Evolutionary conservation across 768 basidiomycete species (phyloP).

Genomic region (Mrakia frigida): DNA sequence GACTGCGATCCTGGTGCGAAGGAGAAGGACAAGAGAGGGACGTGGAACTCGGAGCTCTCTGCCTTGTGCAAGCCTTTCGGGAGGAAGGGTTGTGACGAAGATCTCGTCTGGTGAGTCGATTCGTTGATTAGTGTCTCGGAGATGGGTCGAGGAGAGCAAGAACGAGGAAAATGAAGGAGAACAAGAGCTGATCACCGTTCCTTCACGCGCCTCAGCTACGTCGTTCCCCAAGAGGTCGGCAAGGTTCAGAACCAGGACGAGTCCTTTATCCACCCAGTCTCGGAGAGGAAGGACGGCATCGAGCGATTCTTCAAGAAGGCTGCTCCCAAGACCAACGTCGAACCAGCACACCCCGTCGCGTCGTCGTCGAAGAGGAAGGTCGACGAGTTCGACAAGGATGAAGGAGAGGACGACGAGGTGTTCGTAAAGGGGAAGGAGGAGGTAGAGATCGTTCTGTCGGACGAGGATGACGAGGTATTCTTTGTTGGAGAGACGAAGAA

Average conservation of each 20-base stretch:
- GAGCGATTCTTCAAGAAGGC: constrained; percentile 44
- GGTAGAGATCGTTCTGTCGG: constrained; percentile 36
- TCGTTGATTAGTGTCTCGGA: background rate
- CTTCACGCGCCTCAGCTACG: constrained; percentile 58
- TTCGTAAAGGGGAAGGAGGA: constrained; percentile 40
- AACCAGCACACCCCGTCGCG: constrained; percentile 5
- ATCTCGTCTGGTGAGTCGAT: constrained; percentile 64
- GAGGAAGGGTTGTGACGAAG: constrained; percentile 42
- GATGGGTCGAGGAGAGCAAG: too few species aligned
- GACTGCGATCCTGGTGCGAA: constrained; percentile 46
- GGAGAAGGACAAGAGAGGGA: background rate
- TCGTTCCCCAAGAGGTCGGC: constrained; percentile 83
- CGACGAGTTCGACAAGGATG: constrained; percentile 32
- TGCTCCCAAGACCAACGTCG: background rate
- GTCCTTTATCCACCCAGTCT: constrained; percentile 73
- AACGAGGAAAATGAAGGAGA: too few species aligned
- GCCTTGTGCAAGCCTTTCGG: constrained; percentile 56
- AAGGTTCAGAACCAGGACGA: constrained; percentile 80
- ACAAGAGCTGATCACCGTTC: too few species aligned
- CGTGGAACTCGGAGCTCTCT: constrained; percentile 60
- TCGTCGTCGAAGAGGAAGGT: constrained; percentile 24
- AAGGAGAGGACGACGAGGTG: constrained; percentile 34
- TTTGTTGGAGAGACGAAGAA: constrained; percentile 1
- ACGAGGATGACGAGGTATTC: constrained; percentile 19
- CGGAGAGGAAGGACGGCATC: constrained; percentile 73